Conservation (phyloP, 768 basidiomycete species). For the Pulveroboletus frians region DNA sequence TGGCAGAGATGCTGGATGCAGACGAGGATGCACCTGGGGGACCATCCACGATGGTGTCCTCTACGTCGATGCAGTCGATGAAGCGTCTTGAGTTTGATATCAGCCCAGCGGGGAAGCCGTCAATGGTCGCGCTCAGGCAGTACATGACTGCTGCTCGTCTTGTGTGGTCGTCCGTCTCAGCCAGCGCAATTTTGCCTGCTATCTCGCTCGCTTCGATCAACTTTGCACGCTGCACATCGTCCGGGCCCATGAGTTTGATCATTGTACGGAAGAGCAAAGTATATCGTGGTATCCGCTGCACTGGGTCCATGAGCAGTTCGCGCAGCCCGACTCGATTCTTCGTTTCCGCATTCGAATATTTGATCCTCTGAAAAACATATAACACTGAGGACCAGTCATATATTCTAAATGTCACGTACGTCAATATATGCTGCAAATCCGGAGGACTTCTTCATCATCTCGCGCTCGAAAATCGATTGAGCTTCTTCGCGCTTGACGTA, state of each 20-base stretch:
- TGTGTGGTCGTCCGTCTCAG: constrained; percentile 89
- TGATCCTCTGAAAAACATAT: constrained; percentile 58
- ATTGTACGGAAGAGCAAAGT: constrained; percentile 90
- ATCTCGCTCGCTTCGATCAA: constrained; percentile 81
- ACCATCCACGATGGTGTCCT: constrained; percentile 62
- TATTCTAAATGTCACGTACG: constrained; percentile 43
- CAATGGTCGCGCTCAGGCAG: constrained; percentile 76
- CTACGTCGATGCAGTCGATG: constrained; percentile 90
- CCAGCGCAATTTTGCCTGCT: constrained; percentile 84
- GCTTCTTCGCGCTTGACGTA: constrained; percentile 92
- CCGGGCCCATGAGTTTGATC: constrained; percentile 80
- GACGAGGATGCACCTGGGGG: constrained; percentile 37
- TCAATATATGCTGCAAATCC: constrained; percentile 85
- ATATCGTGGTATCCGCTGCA: constrained; percentile 93
- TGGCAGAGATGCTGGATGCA: constrained; percentile 37
- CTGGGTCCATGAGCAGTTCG: constrained; percentile 93
- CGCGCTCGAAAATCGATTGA: constrained; percentile 79
- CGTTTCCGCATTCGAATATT: constrained; percentile 72
- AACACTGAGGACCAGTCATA: constrained; percentile 4
- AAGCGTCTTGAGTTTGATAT: constrained; percentile 85
- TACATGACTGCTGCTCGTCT: constrained; percentile 86
- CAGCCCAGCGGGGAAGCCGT: constrained; percentile 87
- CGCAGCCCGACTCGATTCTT: constrained; percentile 82
- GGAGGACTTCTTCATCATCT: constrained; percentile 73
- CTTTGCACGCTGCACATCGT: constrained; percentile 73